phyloP scores from a whole-genome alignment of 2,329 filamentous ascomycete species.

The Sphaerulina musiva region DNA sequence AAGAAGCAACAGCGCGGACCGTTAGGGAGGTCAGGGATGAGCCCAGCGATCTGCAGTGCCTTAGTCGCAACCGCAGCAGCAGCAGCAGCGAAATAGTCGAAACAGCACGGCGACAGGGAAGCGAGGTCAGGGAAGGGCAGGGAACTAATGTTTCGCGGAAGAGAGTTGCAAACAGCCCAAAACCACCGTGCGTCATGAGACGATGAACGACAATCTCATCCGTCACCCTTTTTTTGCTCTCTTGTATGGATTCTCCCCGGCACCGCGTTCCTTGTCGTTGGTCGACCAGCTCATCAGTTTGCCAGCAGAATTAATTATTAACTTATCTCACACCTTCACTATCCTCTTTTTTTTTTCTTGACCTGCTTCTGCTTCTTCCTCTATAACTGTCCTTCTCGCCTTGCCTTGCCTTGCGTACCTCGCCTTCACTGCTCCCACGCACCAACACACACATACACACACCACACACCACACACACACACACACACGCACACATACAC shows the following conservation, averaged over 20 bases:
- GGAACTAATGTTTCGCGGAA: slow-evolving; percentile 2
- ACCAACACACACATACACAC: no score
- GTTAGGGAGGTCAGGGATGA: neutral
- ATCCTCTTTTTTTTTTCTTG: no score
- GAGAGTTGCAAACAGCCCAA: slow-evolving; percentile 4
- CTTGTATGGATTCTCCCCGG: slow-evolving; percentile 1
- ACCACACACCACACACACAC: no score
- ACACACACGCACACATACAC: no score
- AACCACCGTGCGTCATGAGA: neutral
- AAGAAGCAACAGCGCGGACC: neutral
- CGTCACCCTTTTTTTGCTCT: neutral
- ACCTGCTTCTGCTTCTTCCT: no score
- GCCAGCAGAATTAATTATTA: neutral
- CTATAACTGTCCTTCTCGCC: neutral
- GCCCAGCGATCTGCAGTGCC: neutral
- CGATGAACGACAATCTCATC: slow-evolving; percentile 1
- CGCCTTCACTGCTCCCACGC: neutral
- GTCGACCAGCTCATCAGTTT: neutral
- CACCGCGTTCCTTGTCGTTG: slow-evolving; percentile 2
- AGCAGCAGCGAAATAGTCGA: no score
- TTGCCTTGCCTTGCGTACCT: neutral
- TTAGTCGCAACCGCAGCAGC: no score
- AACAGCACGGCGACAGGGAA: no score
- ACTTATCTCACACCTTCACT: neutral
- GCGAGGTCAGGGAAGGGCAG: neutral